These are phyloP conservation scores for Fusarium sp. DNA, from an alignment of 2,329 filamentous ascomycete genomes.

Conservation along the genomic window DNA sequence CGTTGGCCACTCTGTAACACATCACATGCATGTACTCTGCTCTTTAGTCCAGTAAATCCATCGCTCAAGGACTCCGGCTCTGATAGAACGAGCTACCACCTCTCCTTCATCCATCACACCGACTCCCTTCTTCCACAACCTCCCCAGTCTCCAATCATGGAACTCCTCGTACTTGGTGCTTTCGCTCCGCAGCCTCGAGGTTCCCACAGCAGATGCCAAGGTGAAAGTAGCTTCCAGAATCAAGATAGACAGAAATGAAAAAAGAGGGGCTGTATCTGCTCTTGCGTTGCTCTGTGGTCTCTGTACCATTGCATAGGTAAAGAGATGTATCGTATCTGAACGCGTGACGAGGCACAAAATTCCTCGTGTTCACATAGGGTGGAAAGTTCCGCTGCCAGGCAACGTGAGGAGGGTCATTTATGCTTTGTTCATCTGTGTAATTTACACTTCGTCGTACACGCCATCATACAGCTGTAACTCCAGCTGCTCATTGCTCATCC, in stretches of 20 bases:
- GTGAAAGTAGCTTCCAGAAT: neutral
- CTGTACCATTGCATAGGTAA: constrained; percentile 60
- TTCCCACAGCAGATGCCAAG: neutral
- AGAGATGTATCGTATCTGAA: constrained; percentile 73
- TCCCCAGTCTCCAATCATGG: neutral
- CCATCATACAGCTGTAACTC: constrained; percentile 22
- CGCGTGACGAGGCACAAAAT: constrained; percentile 48
- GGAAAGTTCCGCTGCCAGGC: constrained; percentile 14
- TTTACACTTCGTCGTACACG: constrained; percentile 40
- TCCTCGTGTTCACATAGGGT: neutral
- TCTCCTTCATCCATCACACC: constrained; percentile 3
- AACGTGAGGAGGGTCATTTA: constrained; percentile 41
- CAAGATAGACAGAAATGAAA: neutral
- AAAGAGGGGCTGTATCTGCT: constrained; percentile 48
- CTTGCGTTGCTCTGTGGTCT: constrained; percentile 70
- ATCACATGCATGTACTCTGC: constrained; percentile 60
- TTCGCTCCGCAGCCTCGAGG: constrained; percentile 40
- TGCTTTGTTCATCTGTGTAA: constrained; percentile 38
- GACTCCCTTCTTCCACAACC: constrained; percentile 28
- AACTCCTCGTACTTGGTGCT: constrained; percentile 42
- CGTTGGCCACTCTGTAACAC: neutral
- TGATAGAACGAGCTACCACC: constrained; percentile 64
- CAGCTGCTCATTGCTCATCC: constrained; percentile 7
- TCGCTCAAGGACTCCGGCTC: constrained; percentile 65
- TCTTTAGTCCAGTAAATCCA: constrained; percentile 70